These are phyloP conservation scores for Penicillium decumbens DNA, from an alignment of 2,329 filamentous ascomycete species.

Conservation along the genomic window DNA sequence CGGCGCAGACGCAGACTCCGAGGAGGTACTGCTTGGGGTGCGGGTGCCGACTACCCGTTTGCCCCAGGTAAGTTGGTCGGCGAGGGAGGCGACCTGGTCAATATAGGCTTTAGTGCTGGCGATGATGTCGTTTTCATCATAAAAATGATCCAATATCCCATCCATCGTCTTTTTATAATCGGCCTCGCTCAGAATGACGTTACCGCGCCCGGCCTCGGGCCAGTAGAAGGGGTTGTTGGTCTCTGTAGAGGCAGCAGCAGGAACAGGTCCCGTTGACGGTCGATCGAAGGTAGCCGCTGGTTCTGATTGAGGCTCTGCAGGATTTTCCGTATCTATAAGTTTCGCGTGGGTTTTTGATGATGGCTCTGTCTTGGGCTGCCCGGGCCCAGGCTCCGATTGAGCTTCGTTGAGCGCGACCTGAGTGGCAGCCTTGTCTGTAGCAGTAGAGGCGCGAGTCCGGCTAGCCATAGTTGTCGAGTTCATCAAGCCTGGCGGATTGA, in stretches of 20 bases:
- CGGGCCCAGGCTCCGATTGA: neutral
- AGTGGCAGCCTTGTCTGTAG: neutral
- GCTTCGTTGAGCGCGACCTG: neutral
- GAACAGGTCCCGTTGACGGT: neutral
- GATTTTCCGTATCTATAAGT: neutral
- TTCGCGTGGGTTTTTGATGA: neutral
- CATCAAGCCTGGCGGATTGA: conserved; percentile 56
- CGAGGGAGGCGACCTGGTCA: conserved; percentile 39
- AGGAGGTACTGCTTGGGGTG: conserved; percentile 9
- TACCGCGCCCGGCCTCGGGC: conserved; percentile 32
- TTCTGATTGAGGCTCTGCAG: neutral
- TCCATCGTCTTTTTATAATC: conserved; percentile 41
- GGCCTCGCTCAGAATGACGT: conserved; percentile 36
- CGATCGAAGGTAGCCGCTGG: conserved; percentile 4
- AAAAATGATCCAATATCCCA: conserved; percentile 42
- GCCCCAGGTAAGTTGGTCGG: conserved; percentile 37
- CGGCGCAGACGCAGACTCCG: conserved; percentile 6
- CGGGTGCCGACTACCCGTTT: conserved; percentile 32
- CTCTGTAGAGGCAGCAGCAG: conserved; percentile 4
- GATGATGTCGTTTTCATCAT: conserved; percentile 35
- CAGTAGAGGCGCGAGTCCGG: conserved; percentile 11
- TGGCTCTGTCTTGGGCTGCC: neutral
- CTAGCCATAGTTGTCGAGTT: conserved; percentile 35
- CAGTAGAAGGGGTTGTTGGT: conserved; percentile 32
- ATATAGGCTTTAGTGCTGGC: conserved; percentile 42